Percentiles rank a stretch among this genome's conserved stretches.
Conservation (phyloP, 768 basidiomycete species). For the Suillus fuscotomentosus region DNA sequence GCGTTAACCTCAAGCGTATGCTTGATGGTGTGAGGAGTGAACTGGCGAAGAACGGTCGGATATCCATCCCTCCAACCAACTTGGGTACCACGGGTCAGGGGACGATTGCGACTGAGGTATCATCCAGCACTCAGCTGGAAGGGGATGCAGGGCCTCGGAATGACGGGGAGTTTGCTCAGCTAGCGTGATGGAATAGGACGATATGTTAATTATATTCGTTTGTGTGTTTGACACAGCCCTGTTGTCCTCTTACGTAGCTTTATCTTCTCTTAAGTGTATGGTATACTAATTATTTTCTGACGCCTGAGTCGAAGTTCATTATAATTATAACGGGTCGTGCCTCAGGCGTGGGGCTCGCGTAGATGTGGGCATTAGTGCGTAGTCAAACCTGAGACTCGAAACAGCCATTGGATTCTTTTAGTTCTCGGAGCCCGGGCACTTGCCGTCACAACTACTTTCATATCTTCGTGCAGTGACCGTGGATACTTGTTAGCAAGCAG, state of each 20-base stretch:
- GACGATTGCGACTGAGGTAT: conserved; percentile 53
- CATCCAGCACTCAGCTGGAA: conserved; percentile 41
- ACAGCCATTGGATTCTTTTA: neutral
- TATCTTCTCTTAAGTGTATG: neutral
- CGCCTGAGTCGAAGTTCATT: neutral
- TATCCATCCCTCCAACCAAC: conserved; percentile 34
- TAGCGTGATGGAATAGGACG: conserved; percentile 32
- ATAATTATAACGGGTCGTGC: neutral
- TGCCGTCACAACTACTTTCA: too few species aligned
- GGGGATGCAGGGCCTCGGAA: conserved; percentile 53
- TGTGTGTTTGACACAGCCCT: conserved; percentile 11
- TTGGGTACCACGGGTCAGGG: conserved; percentile 65
- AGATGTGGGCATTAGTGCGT: neutral
- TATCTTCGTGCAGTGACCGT: too few species aligned
- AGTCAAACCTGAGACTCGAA: neutral
- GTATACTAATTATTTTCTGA: conserved; percentile 1
- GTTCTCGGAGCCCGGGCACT: neutral
- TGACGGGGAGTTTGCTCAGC: conserved; percentile 54
- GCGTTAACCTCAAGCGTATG: conserved; percentile 67
- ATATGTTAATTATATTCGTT: conserved; percentile 27
- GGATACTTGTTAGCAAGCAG: too few species aligned
- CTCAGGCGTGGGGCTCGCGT: too few species aligned
- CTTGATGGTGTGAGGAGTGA: conserved; percentile 67
- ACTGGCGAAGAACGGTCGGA: conserved; percentile 53
- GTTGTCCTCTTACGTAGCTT: neutral